Evolutionary conservation across 2,329 filamentous ascomycete species (phyloP).

Genomic region (Scopulariopsis brevicaulis): DNA sequence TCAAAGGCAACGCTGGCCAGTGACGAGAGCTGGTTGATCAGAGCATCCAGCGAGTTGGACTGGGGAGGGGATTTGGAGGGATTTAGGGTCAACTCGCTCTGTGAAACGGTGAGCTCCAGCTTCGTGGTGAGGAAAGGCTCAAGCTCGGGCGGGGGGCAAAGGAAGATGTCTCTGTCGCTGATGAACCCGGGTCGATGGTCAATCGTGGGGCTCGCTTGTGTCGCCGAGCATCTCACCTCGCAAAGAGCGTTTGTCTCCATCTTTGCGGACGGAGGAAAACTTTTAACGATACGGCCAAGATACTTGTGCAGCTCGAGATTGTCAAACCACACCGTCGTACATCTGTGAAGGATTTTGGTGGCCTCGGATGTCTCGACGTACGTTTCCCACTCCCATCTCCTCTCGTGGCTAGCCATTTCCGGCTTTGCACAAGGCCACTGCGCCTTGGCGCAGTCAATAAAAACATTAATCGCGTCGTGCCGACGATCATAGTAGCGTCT

Average conservation of each 20-base stretch:
- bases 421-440: constrained; percentile 2
- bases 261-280: neutral
- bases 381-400: neutral
- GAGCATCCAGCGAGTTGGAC: neutral
- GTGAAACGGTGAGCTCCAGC: neutral
- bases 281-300: constrained; percentile 5
- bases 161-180: neutral
- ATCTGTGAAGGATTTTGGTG: neutral
- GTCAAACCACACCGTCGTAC: constrained; percentile 10
- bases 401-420: neutral
- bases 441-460: neutral
- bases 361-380: neutral
- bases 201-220: neutral
- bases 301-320: constrained; percentile 14
- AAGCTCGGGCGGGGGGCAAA: neutral
- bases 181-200: neutral
- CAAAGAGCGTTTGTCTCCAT: neutral
- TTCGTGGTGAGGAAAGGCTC: neutral
- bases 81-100: neutral
- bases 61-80: neutral
- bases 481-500: neutral
- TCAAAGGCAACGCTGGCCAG: constrained; percentile 1
- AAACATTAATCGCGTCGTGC: neutral
- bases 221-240: neutral
- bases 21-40: neutral